These are phyloP conservation scores for Benincasa hispida DNA, from an alignment of 306 rosid genomes.

Conservation along the genomic window DNA sequence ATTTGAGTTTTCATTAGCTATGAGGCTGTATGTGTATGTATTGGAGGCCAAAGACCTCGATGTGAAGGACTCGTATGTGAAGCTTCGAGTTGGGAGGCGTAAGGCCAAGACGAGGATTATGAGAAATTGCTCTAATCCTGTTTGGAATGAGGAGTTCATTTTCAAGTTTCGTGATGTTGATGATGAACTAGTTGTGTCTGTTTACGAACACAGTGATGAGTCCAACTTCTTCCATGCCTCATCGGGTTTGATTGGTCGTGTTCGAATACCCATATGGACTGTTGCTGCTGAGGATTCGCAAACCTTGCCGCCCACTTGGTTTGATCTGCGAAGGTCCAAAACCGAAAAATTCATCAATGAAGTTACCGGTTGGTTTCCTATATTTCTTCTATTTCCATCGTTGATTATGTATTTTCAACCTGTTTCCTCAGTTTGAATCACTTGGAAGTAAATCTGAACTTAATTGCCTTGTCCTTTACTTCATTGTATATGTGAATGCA, in stretches of 20 bases:
- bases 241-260: conserved; percentile 38
- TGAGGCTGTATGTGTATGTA: conserved; percentile 57
- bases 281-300: conserved; percentile 36
- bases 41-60: conserved; percentile 55
- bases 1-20: background rate
- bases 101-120: conserved; percentile 46
- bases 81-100: conserved; percentile 47
- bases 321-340: conserved; percentile 33
- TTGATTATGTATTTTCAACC: background rate
- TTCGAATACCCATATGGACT: conserved; percentile 33
- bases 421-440: background rate
- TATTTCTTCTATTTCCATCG: background rate
- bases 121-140: conserved; percentile 29
- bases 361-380: conserved; percentile 44
- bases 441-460: background rate
- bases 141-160: conserved; percentile 71
- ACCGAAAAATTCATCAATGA: conserved; percentile 30
- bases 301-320: conserved; percentile 64
- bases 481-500: background rate
- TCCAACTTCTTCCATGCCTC: conserved; percentile 19
- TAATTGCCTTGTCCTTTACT: background rate
- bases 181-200: conserved; percentile 43
- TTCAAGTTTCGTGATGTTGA: conserved; percentile 35
- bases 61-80: conserved; percentile 40
- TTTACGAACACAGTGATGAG: conserved; percentile 21